Evolutionary conservation across 495 filamentous ascomycete genomes (phyloP), one percentile per base, ranked within the genome.

Genomic region (Hypoxylon lenormandii): DNA sequence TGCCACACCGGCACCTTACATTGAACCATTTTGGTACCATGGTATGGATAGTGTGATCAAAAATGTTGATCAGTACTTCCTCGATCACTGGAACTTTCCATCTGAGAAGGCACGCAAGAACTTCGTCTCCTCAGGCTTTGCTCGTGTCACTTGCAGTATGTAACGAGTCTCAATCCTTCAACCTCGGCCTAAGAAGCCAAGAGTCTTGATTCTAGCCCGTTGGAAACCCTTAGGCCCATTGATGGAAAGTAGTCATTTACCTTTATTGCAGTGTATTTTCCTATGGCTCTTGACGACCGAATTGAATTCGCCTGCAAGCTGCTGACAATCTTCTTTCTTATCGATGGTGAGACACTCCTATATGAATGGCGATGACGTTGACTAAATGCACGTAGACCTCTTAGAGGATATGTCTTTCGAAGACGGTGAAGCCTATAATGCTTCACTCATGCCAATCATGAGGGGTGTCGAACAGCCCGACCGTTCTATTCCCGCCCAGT

Each of bases 361-460:
- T 16, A 45, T 45, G 3, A 16, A 19, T 5, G 15, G 13, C 3
- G 5, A 18, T 45, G 42, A 16, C 7, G 42, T n/a, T 45, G 7
- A 45, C 42, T 18, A 3, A 28, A 16, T 7, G 3, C 42, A 3
- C 10, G 18, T 18, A 45, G 42, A 45, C 15, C 42, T 45, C 3
- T n/a, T 77, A 6, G 78, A 81, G 22, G 43, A 77, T 33, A 78
- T 79, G 73, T 76, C 77, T 4, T 62, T 81, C n/a, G 62, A 74
- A 16, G 77, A 79, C 6, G 79, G 77, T 1, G 40, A 62, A 13
- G 60, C 21, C 10, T 72, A 75, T 26, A 78, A 80, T 52, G 64
- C 76, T 38, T 60, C 43, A 7, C 60, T 81, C 8, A 81, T 80
- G 21, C 69, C 64, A 1, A 72, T 81, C 18, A 57, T 58, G 13